Conservation (phyloP, 768 basidiomycete species). For the Tubosaeta brunneosetosa region DNA sequence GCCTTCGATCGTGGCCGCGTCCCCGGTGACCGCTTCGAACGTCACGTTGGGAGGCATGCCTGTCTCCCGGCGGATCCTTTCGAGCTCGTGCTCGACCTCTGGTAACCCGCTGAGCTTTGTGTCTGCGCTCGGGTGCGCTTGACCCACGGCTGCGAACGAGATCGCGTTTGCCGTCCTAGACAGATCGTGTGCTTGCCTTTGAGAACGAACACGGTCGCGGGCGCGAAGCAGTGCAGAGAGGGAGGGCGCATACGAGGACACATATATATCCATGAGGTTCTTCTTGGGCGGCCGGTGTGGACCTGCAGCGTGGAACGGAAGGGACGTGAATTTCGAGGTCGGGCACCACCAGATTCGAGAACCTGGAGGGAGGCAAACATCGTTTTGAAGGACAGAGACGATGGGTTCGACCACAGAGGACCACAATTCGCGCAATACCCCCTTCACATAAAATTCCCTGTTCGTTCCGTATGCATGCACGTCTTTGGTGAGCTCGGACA, state of each 20-base stretch:
- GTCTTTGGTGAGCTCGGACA: not conserved
- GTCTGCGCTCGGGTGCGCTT: not conserved
- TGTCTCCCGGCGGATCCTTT: not conserved
- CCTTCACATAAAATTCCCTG: not conserved
- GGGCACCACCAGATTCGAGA: not conserved
- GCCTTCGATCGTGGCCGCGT: not conserved
- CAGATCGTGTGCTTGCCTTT: not conserved
- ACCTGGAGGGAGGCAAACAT: not conserved
- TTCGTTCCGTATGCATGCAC: not conserved
- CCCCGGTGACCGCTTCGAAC: not conserved
- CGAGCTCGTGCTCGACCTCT: not conserved
- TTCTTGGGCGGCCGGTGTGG: not conserved
- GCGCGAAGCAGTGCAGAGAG: not conserved
- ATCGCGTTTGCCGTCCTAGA: not conserved
- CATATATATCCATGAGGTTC: not conserved
- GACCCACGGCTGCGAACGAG: not conserved
- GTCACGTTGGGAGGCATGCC: not conserved
- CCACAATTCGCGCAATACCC: not conserved
- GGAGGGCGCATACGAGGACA: not conserved
- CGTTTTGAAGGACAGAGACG: not conserved
- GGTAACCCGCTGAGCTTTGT: not conserved
- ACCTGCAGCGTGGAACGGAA: not conserved
- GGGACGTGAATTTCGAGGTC: not conserved
- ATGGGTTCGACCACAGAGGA: not conserved
- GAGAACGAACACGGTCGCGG: not conserved